Evolutionary conservation across 2,329 filamentous ascomycete species (phyloP).

Genomic region (Arthrobotrys musiformis): DNA sequence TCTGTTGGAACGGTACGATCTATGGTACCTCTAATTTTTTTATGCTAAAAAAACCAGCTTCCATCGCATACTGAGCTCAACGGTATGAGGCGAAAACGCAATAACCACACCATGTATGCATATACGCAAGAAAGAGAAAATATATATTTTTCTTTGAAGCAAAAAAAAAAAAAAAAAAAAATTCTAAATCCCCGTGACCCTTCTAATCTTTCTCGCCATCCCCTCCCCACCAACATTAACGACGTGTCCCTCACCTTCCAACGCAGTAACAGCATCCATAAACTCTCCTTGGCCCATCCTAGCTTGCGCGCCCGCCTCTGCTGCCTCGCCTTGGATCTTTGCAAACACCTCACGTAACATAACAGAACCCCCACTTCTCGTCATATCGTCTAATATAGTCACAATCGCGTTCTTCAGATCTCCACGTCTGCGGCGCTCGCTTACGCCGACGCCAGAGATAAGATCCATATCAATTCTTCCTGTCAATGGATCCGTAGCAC

Average conservation of each 20-base stretch:
- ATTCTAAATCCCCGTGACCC: slow-evolving; percentile 70
- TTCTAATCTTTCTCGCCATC: slow-evolving; percentile 80
- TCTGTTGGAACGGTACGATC: too few relatives aligned
- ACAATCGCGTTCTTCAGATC: slow-evolving; percentile 86
- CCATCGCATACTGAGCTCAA: not conserved
- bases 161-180: not conserved
- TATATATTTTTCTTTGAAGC: not conserved
- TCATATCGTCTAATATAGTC: slow-evolving; percentile 81
- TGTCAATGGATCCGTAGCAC: slow-evolving; percentile 89
- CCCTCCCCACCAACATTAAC: slow-evolving; percentile 87
- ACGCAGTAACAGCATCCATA: slow-evolving; percentile 77
- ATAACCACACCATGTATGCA: not conserved
- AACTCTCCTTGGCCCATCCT: slow-evolving; percentile 82
- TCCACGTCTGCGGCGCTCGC: slow-evolving; percentile 81
- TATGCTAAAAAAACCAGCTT: not conserved
- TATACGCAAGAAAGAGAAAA: too few relatives aligned
- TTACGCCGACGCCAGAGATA: slow-evolving; percentile 86
- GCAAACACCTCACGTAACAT: slow-evolving; percentile 82
- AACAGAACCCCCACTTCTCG: slow-evolving; percentile 73
- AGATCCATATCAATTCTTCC: slow-evolving; percentile 97
- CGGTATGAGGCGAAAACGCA: not conserved
- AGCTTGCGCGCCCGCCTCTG: slow-evolving; percentile 76
- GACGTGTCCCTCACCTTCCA: slow-evolving; percentile 82
- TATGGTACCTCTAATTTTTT: not conserved
- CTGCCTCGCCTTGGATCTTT: slow-evolving; percentile 67